These are phyloP conservation scores for Arabidopsis thaliana DNA, from an alignment of 345 rosid genomes.

Conservation along the genomic window TAIR10.1 NC_003076.8:6431501-6432000, in stretches of 20 bases:
- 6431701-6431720: constrained; percentile 96
- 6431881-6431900: constrained; percentile 67
- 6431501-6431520: constrained; percentile 87
- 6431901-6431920: constrained; percentile 72
- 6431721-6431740: constrained; percentile 94
- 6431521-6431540: constrained; percentile 81
- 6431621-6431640: constrained; percentile 57
- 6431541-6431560: constrained; percentile 80
- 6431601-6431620: constrained; percentile 78
- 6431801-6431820: constrained; percentile 10
- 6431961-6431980: constrained; percentile 93
- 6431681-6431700: constrained; percentile 78
- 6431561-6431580: constrained; percentile 87
- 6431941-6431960: constrained; percentile 75
- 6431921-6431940: constrained; percentile 67
- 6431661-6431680: constrained; percentile 79
- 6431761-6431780: neutral
- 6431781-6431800: constrained; percentile 1
- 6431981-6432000: constrained; percentile 80
- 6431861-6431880: constrained; percentile 61
- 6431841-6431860: constrained; percentile 81
- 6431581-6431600: constrained; percentile 85
- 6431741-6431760: constrained; percentile 62
- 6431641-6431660: constrained; percentile 83
- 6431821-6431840: constrained; percentile 74